Conservation (phyloP, 2,329 filamentous ascomycete species). For the Trichoderma asperellum region DNA sequence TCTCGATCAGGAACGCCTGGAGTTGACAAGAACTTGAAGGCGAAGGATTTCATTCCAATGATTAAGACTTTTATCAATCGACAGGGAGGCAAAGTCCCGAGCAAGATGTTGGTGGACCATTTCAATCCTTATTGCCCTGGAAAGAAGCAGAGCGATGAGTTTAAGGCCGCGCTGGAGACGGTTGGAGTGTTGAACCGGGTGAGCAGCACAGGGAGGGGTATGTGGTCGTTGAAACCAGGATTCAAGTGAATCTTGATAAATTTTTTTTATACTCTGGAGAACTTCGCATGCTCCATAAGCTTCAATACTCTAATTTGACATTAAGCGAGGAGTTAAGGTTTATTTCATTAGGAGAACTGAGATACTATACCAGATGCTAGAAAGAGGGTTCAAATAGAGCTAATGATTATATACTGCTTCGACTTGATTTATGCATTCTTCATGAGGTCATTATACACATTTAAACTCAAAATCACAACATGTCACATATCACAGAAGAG, state of each 20-base stretch:
- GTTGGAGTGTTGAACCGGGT: constrained; percentile 73
- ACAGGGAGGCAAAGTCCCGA: constrained; percentile 78
- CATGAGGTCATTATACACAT: not conserved
- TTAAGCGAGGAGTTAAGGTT: constrained; percentile 2
- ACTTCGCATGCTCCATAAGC: constrained; percentile 23
- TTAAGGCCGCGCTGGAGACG: constrained; percentile 76
- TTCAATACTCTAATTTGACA: not conserved
- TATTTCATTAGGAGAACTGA: not conserved
- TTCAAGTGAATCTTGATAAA: constrained; percentile 33
- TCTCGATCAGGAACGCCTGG: constrained; percentile 53
- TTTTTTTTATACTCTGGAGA: not conserved
- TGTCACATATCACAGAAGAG: constrained; percentile 28
- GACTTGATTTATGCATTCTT: not conserved
- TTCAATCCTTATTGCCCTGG: constrained; percentile 76
- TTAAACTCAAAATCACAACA: not conserved
- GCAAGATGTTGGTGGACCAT: constrained; percentile 85
- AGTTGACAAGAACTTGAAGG: constrained; percentile 48
- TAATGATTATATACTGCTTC: not conserved
- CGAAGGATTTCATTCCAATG: constrained; percentile 68
- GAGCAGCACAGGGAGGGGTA: constrained; percentile 56
- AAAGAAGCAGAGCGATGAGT: constrained; percentile 72
- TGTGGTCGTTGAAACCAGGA: constrained; percentile 55
- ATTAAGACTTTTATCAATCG: constrained; percentile 79
- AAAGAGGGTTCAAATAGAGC: not conserved
- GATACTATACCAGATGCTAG: not conserved